These are phyloP conservation scores for Pisolithus orientalis DNA, from an alignment of 768 basidiomycete genomes.

Conservation along the genomic window DNA sequence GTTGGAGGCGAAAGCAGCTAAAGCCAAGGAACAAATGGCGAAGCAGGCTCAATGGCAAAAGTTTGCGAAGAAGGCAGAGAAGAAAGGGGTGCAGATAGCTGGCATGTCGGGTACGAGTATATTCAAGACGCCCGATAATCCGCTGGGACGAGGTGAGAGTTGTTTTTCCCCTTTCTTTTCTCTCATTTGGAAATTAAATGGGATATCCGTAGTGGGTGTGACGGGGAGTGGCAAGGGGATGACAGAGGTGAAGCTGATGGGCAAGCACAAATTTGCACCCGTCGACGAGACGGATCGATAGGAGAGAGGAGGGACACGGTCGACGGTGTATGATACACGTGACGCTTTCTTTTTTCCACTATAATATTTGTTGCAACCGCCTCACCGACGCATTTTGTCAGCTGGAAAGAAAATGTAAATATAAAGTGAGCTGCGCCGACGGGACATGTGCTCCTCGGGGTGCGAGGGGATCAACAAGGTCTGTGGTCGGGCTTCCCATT, in stretches of 20 bases:
- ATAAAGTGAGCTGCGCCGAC: background rate
- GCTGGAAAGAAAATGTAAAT: background rate
- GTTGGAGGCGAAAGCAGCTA: slow-evolving; percentile 71
- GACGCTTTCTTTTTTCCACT: too few species aligned
- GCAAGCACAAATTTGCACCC: slow-evolving; percentile 70
- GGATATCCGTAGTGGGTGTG: slow-evolving; percentile 61
- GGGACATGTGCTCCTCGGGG: background rate
- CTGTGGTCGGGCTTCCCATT: background rate
- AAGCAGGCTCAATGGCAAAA: slow-evolving; percentile 92
- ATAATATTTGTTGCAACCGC: too few species aligned
- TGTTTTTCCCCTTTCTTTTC: slow-evolving; percentile 12
- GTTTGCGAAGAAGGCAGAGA: slow-evolving; percentile 91
- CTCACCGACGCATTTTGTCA: too few species aligned
- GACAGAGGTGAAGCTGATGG: slow-evolving; percentile 63
- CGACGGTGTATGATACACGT: background rate
- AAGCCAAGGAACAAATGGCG: slow-evolving; percentile 79
- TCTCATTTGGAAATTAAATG: slow-evolving; percentile 11
- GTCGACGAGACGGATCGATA: slow-evolving; percentile 35
- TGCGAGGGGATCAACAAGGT: slow-evolving; percentile 21
- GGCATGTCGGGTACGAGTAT: slow-evolving; percentile 86
- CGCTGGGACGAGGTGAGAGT: slow-evolving; percentile 69
- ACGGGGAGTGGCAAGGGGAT: slow-evolving; percentile 87
- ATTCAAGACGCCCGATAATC: slow-evolving; percentile 93
- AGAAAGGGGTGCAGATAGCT: slow-evolving; percentile 88
- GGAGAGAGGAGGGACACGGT: slow-evolving; percentile 5